Evolutionary conservation across 1,284 basidiomycete species (phyloP).

Genomic region (Coniferiporia weirii): DNA sequence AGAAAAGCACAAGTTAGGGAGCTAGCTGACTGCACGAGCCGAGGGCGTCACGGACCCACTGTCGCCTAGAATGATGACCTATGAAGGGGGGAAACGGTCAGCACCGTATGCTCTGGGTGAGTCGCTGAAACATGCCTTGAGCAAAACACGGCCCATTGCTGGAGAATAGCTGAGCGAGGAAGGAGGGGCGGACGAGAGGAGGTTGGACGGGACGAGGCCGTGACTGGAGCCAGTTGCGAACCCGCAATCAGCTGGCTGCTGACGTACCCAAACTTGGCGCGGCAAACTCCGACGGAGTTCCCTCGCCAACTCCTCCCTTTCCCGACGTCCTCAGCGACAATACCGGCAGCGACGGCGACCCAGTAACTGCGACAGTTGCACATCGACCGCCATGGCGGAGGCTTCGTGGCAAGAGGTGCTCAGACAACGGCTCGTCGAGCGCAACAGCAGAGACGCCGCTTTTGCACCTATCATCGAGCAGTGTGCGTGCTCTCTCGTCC

Average conservation of each 20-base stretch:
- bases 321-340: slow-evolving; percentile 2
- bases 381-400: slow-evolving; percentile 54
- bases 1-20: slow-evolving; percentile 3
- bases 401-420: slow-evolving; percentile 77
- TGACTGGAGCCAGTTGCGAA: too few species aligned
- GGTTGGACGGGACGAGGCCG: background rate
- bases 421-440: slow-evolving; percentile 70
- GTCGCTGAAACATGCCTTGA: slow-evolving; percentile 63
- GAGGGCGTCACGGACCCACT: slow-evolving; percentile 71
- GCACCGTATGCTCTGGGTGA: background rate
- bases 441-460: slow-evolving; percentile 70
- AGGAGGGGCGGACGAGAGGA: slow-evolving; percentile 1
- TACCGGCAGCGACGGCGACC: background rate
- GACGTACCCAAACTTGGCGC: slow-evolving; percentile 1
- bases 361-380: background rate
- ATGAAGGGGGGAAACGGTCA: slow-evolving; percentile 10
- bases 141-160: slow-evolving; percentile 81
- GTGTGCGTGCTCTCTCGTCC: slow-evolving; percentile 48
- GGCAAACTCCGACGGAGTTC: slow-evolving; percentile 5
- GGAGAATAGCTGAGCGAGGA: slow-evolving; percentile 12
- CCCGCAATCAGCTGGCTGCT: slow-evolving; percentile 4
- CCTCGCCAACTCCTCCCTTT: background rate
- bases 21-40: background rate
- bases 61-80: slow-evolving; percentile 98
- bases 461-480: slow-evolving; percentile 83